These are phyloP conservation scores for Oryza meridionalis DNA, from an alignment of 176 grass and related monocot species.

Conservation along the genomic window DNA sequence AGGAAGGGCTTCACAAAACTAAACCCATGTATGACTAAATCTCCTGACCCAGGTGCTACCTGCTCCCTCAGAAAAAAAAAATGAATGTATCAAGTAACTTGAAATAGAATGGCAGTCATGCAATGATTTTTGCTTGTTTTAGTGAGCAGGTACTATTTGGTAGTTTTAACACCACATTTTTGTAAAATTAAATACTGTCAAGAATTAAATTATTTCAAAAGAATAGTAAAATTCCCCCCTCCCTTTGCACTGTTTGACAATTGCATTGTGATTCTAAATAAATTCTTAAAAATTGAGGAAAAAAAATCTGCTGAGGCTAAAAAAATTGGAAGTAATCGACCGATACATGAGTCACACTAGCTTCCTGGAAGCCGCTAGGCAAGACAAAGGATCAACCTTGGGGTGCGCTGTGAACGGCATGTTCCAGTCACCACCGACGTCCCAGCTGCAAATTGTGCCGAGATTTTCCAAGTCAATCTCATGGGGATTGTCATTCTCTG, in stretches of 20 bases:
- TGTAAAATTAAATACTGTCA: too few species aligned
- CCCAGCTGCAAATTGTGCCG: slow-evolving; percentile 26
- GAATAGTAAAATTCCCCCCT: too few species aligned
- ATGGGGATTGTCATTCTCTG: slow-evolving; percentile 37
- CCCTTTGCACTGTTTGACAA: too few species aligned
- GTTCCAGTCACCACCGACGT: slow-evolving; percentile 37
- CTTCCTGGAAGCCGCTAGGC: not conserved
- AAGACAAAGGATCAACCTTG: not conserved
- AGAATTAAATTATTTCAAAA: too few species aligned
- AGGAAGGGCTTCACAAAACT: slow-evolving; percentile 18
- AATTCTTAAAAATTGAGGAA: not conserved
- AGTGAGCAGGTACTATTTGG: not conserved
- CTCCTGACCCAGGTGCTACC: slow-evolving; percentile 39
- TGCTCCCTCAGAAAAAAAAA: not conserved
- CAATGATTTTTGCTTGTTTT: not conserved
- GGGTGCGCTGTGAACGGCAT: slow-evolving; percentile 34
- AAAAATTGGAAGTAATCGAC: too few species aligned
- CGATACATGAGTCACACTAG: too few species aligned
- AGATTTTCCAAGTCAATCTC: slow-evolving; percentile 33
- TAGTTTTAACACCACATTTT: not conserved
- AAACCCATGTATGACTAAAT: slow-evolving; percentile 29
- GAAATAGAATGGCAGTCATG: too few species aligned
- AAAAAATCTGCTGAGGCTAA: not conserved
- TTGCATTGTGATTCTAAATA: too few species aligned
- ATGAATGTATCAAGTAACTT: not conserved